A percentile compares a stretch with the other conserved stretches of the same genome.
Conservation (phyloP, 192 early-diverging fungal species). For the Rhizophagus sp. region DNA sequence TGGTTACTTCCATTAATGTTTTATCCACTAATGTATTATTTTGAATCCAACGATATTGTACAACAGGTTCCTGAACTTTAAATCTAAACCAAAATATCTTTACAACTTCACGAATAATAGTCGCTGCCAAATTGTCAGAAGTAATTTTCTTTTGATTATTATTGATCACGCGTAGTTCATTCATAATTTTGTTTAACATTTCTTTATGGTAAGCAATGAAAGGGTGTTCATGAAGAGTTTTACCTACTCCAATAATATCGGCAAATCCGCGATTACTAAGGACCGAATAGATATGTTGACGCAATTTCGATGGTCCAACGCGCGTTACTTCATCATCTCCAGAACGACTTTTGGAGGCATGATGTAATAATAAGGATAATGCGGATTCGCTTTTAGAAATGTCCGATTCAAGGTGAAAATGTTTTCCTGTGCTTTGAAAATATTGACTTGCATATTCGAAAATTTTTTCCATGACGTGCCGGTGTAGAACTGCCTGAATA, state of each 20-base stretch:
- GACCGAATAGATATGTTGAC: neutral
- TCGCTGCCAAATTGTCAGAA: neutral
- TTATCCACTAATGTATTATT: neutral
- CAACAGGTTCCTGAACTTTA: neutral
- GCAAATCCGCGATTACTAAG: neutral
- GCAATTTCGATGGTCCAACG: neutral
- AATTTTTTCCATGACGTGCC: neutral
- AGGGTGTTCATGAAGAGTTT: neutral
- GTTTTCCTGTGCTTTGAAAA: neutral
- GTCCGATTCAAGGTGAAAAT: neutral
- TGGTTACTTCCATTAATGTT: too few relatives aligned
- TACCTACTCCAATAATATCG: too few relatives aligned
- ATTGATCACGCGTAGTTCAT: neutral
- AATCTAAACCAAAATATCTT: slow-evolving; percentile 3
- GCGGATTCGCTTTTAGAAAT: neutral
- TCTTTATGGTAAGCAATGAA: neutral
- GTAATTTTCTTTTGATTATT: neutral
- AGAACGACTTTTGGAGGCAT: neutral
- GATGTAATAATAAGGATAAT: neutral
- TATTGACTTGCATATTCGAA: neutral
- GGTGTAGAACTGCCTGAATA: neutral
- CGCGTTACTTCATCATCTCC: neutral
- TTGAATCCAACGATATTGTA: neutral
- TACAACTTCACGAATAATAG: neutral
- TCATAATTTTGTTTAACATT: neutral